Base-by-base conservation (phyloP, 2,329 filamentous ascomycete genomes). In the Apiospora hydei region DNA sequence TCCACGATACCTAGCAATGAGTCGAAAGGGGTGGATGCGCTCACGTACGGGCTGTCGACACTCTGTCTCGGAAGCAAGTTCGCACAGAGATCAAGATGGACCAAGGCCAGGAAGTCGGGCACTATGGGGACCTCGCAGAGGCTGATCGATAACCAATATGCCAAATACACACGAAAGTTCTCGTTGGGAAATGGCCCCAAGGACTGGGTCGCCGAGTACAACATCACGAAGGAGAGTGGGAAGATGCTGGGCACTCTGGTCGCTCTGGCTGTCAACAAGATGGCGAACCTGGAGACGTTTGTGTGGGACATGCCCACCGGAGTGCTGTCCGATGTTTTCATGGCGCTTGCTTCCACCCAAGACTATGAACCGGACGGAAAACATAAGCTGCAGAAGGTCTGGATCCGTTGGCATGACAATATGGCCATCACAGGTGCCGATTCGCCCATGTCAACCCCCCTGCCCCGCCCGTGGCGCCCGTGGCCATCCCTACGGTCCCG, bases 251-350 rank as follows among this genome's bases (percentile, higher is more conserved):
- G 93, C 6, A 96, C 93, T 1, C 84, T 96, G 69, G 93, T 95
- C 16, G 93, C 93, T 13, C 83, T 95, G 75, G 93, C 93, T 16
- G 87, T 96, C n/a, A 90, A 91, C 61, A 91, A 93, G 74, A 96
- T 96, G 94, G 85, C 90, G 69, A 94, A 94, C 77, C 86, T 97
- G 51, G 94, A 96, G 81, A 91, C 90, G 0, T 96, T 96, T 78
- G 87, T 94, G 3, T 96, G 94, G 94, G 94, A 97, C 78, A 96
- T 96, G 94, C 94, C 94, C 0, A 96, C 94, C 0, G 94, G 94
- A 1, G 92, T 96, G 24, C 83, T 95, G 70, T 88, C 93, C 70
- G 93, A 96, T 79, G 92, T 96, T 41, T 96, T 94, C 88, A 89
- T 94, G 78, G 91, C 93, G 30, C 85, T 97, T 67, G 90, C 91